These are phyloP conservation scores for Helichrysum umbraculigerum DNA, from an alignment of 129 eudicot species.

Conservation along the genomic window DNA sequence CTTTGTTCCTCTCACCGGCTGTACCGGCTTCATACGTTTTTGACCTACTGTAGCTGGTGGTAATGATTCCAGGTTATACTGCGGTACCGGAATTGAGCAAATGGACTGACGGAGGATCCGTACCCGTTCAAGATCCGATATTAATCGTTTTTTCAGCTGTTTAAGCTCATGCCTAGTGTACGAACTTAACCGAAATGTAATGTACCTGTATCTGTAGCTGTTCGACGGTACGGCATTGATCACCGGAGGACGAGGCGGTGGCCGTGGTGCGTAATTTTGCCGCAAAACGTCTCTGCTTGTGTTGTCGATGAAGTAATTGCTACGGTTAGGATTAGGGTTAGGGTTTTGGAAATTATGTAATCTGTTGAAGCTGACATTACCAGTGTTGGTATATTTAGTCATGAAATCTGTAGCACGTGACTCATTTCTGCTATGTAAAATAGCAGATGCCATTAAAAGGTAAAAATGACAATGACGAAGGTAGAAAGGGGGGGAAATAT, in stretches of 20 bases:
- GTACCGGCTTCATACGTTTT: slow-evolving; percentile 17
- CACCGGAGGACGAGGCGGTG: slow-evolving; percentile 17
- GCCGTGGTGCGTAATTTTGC: slow-evolving; percentile 14
- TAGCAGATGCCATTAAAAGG: slow-evolving; percentile 53
- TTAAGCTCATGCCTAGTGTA: slow-evolving; percentile 44
- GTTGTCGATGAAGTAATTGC: not conserved
- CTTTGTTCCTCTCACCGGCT: slow-evolving; percentile 20
- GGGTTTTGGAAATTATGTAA: slow-evolving; percentile 37
- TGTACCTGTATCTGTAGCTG: slow-evolving; percentile 23
- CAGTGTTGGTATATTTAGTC: slow-evolving; percentile 17
- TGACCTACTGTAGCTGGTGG: slow-evolving; percentile 12
- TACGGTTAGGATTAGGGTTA: slow-evolving; percentile 39
- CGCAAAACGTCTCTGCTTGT: slow-evolving; percentile 6
- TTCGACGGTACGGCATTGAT: slow-evolving; percentile 4
- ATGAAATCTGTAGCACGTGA: slow-evolving; percentile 28
- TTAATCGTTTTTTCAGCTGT: slow-evolving; percentile 38
- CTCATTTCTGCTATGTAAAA: slow-evolving; percentile 37
- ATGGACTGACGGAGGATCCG: slow-evolving; percentile 33
- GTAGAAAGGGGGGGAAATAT: not conserved
- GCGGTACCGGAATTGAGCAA: slow-evolving; percentile 12
- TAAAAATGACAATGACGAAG: slow-evolving; percentile 4
- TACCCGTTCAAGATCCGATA: slow-evolving; percentile 49
- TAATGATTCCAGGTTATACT: slow-evolving; percentile 3
- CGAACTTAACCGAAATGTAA: slow-evolving; percentile 40
- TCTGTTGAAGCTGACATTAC: slow-evolving; percentile 14